A percentile compares a stretch with the other conserved stretches of the same genome.
Evolutionary conservation across 768 basidiomycete species (phyloP).

Genomic region (Amyloporia xantha): DNA sequence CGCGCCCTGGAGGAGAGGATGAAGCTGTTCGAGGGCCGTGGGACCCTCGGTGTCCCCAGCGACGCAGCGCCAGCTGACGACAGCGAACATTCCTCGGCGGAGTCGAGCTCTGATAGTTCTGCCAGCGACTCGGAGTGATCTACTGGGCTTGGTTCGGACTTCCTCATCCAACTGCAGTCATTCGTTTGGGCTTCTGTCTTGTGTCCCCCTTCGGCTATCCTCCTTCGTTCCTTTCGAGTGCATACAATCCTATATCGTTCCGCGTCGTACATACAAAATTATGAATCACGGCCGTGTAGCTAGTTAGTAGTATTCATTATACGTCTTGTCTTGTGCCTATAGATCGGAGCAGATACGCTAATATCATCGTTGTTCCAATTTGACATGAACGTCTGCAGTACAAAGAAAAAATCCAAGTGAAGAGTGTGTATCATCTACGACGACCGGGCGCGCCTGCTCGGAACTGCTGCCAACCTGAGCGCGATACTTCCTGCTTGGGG

Average conservation of each 20-base stretch:
- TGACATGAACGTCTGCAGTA: too few relatives aligned
- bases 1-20: constrained; percentile 84
- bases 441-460: constrained; percentile 19
- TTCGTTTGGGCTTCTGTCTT: constrained; percentile 1
- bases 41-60: constrained; percentile 15
- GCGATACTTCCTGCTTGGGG: constrained; percentile 19
- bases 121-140: constrained; percentile 77
- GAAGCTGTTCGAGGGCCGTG: constrained; percentile 59
- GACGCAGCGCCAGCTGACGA: constrained; percentile 42
- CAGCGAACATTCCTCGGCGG: constrained; percentile 73
- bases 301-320: constrained; percentile 19
- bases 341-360: background rate
- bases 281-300: constrained; percentile 24
- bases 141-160: background rate
- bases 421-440: constrained; percentile 6
- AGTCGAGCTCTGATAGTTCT: constrained; percentile 78
- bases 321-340: constrained; percentile 7
- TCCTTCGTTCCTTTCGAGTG: background rate
- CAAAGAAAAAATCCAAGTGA: too few relatives aligned
- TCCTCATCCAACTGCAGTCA: background rate
- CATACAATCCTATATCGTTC: constrained; percentile 1
- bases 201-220: constrained; percentile 3
- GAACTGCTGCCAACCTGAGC: constrained; percentile 24
- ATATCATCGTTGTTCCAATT: background rate
- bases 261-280: constrained; percentile 24